Percentiles rank a stretch among this genome's conserved stretches.
These are phyloP conservation scores for Amanita subjunquillea DNA, from an alignment of 768 basidiomycete species.

Conservation along the genomic window DNA sequence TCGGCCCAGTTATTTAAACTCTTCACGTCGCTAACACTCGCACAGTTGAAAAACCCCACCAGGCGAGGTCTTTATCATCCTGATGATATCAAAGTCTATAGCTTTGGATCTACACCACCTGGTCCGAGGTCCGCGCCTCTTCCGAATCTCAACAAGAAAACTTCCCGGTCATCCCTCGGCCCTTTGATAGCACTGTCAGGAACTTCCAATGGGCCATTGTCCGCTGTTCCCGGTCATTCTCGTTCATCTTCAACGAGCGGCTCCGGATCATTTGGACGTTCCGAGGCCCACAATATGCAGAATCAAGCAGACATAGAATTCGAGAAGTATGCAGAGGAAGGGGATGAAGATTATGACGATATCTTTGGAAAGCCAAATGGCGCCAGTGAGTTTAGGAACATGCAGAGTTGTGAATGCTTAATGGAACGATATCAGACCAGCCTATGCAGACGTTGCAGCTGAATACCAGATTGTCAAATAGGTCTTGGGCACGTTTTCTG, in stretches of 20 bases:
- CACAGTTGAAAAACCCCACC: conserved; percentile 57
- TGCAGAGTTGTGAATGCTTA: background rate
- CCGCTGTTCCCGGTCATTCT: conserved; percentile 28
- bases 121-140: conserved; percentile 63
- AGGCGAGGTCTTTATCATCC: conserved; percentile 81
- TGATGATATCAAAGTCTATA: conserved; percentile 77
- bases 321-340: conserved; percentile 77
- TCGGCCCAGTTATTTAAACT: conserved; percentile 16
- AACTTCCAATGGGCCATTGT: conserved; percentile 19
- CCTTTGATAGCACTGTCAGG: conserved; percentile 23
- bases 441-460: conserved; percentile 71
- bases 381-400: conserved; percentile 35
- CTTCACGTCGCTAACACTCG: background rate
- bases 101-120: conserved; percentile 37
- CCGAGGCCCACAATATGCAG: conserved; percentile 46
- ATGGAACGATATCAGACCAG: conserved; percentile 38
- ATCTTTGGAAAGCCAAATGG: conserved; percentile 77
- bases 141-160: conserved; percentile 40
- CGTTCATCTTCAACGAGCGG: conserved; percentile 49
- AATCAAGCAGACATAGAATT: conserved; percentile 48
- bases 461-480: conserved; percentile 78
- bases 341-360: conserved; percentile 92
- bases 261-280: conserved; percentile 53
- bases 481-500: conserved; percentile 63
- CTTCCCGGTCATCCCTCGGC: conserved; percentile 44